Conservation (phyloP, 108 stramenopile genomes). For the Licmophora abbreviata region DNA sequence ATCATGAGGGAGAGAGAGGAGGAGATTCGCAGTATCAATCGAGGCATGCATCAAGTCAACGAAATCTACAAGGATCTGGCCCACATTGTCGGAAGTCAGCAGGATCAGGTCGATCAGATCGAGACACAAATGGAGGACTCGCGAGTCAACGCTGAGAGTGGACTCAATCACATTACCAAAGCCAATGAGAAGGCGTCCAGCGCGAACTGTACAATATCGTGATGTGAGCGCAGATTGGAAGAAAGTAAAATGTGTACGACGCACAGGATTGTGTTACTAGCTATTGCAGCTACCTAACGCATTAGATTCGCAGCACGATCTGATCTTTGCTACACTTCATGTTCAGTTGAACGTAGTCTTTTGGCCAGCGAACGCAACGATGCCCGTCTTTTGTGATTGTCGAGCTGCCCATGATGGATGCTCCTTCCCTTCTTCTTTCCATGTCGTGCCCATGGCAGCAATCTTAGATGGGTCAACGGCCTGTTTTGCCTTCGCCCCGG, state of each 20-base stretch:
- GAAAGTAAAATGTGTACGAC: too few species aligned
- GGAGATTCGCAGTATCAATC: constrained; percentile 81
- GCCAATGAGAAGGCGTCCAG: constrained; percentile 46
- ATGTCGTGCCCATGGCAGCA: constrained; percentile 33
- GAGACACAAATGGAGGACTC: constrained; percentile 81
- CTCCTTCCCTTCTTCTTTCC: constrained; percentile 47
- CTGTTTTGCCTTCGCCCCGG: constrained; percentile 8
- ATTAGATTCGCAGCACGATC: too few species aligned
- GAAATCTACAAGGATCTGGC: constrained; percentile 90
- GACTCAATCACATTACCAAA: constrained; percentile 79
- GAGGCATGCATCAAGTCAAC: constrained; percentile 84
- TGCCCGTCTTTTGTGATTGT: constrained; percentile 58
- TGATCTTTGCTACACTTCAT: too few species aligned
- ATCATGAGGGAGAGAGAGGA: constrained; percentile 85
- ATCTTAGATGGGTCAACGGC: constrained; percentile 14
- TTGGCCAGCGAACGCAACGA: constrained; percentile 70
- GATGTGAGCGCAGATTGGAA: too few species aligned
- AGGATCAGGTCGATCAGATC: constrained; percentile 80
- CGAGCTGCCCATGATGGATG: constrained; percentile 84
- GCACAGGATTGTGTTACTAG: too few species aligned
- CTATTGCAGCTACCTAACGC: too few species aligned
- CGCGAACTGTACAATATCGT: constrained; percentile 34
- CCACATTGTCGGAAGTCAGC: constrained; percentile 74
- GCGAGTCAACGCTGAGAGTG: constrained; percentile 59
- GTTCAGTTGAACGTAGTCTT: constrained; percentile 77